Evolutionary conservation across 495 filamentous ascomycete genomes (phyloP), one percentile per base, ranked within the genome.

Genomic region (Pyrenula massariospora): DNA sequence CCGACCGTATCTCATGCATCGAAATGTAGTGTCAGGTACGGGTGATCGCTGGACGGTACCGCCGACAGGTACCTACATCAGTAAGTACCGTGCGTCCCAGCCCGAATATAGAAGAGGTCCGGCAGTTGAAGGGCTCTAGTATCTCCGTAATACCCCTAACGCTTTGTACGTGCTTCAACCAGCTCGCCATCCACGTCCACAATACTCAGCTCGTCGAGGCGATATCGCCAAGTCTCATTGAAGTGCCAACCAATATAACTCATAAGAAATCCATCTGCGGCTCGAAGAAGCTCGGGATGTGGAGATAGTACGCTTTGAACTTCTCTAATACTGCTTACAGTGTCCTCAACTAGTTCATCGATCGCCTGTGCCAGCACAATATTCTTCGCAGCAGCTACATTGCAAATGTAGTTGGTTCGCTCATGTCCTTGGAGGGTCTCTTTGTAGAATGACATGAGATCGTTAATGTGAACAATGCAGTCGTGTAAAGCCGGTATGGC

Each of bases 401-500:
- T 60, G 24, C 52, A 58, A 31, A 60, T 53, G 23, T 54, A 58
- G 25, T 60, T 60, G 10, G 48, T 22, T 42, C 31, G 31, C 52
- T 60, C 59, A 10, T 1, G 49, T 10, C 24, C 25, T 1, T 24
- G 23, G 12, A 60, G 50, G 19, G 56, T 54, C 42, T 60, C 59
- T 53, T 60, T 60, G 36, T 60, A 60, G 42, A 60, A 60, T 2
- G 59, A 60, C 2, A 60, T 12, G 23, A 60, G 50, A 21, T 60
- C 56, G 31, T 60, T 60, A 12, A 54, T 52, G 23, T 54, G 47
- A 20, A 15, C 48, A 12, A 54, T 51, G 42, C 57, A 25, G 12
- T 58, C 50, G 24, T 31, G 12, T 10, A 58, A 19, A 25, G 56
- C 55, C 12, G 56, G 52, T n/a, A 57, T 22, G 0, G 51, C 51